Evolutionary conservation across 176 grass and related monocot genomes (phyloP), one percentile per base, ranked within the genome.

Genomic region (Dendrocalamus sinicus): DNA sequence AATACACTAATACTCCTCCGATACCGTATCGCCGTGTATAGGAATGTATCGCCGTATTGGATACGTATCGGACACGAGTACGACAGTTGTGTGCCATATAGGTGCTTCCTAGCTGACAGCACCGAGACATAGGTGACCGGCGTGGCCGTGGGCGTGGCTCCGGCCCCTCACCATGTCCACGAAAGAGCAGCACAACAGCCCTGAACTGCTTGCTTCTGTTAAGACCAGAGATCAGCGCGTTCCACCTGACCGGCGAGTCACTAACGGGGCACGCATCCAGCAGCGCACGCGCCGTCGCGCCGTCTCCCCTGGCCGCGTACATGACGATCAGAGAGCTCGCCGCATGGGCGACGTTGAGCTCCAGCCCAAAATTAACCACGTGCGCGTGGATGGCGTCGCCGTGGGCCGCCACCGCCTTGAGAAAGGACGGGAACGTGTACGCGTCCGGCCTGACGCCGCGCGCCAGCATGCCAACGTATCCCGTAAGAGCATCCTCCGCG

Each of bases 401-500:
- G 20, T 4, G 55, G 7, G 62, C 22, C 30, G 88, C 20, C 24
- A 70, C 86, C 37, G 77, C 83, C 88, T 92, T 95, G 69, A 98
- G 81, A 81, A 99, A 75, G 70, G 84, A 64, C 45, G 86, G 86
- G 76, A 99, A 94, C 30, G 92, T 99, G 87, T 98, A 90, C 43
- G 48, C 85, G 70, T 92, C 74, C 22, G 96, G 92, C 10, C 39
- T 79, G 61, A 4, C 69, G 9, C 96, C 96, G 23, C 75, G 37
- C 4, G 88, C 85, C 73, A 99, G 78, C 96, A 91, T 90, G 44
- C 52, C 63, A n/a, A 72, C 68, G 85, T 96, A 96, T 0, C 55
- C 66, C 19, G 46, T 76, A 13, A 92, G 46, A 28, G 88, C 96
- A 4, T 84, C 89, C 28, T 65, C 59, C 8, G 69, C 79, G 9